phyloP scores from a whole-genome alignment of 2,329 filamentous ascomycete species.

The Aspergillus viridinutans region DNA sequence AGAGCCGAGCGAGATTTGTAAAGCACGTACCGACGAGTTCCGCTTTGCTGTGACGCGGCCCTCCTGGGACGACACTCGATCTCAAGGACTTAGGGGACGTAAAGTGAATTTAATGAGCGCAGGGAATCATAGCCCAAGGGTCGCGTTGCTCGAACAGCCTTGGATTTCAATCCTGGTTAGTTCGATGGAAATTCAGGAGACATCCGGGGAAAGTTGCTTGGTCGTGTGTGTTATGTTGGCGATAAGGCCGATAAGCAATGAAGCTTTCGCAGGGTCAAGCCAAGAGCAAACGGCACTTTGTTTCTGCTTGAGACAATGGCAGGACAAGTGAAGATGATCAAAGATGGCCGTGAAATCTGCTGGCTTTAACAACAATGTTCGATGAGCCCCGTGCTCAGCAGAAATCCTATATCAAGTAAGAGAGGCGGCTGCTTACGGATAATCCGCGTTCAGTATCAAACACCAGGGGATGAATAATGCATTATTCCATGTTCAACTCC shows the following conservation, averaged over 20 bases:
- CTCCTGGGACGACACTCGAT: background rate
- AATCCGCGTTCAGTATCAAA: background rate
- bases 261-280: background rate
- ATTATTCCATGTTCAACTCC: too few relatives aligned
- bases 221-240: background rate
- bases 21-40: background rate
- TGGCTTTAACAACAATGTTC: background rate
- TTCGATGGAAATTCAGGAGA: constrained; percentile 1
- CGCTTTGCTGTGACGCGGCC: background rate
- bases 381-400: background rate
- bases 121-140: background rate
- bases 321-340: background rate
- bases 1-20: background rate
- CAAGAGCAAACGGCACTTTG: background rate
- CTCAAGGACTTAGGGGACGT: background rate
- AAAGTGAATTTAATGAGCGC: background rate
- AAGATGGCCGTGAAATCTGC: background rate
- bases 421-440: background rate
- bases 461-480: too few relatives aligned
- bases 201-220: constrained; percentile 1
- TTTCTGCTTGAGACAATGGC: background rate
- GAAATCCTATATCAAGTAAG: background rate
- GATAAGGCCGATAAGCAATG: constrained; percentile 9
- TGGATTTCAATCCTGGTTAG: background rate
- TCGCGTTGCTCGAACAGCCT: background rate